Conservation (phyloP, 768 basidiomycete species). For the Cyclocybe cylindracea region DNA sequence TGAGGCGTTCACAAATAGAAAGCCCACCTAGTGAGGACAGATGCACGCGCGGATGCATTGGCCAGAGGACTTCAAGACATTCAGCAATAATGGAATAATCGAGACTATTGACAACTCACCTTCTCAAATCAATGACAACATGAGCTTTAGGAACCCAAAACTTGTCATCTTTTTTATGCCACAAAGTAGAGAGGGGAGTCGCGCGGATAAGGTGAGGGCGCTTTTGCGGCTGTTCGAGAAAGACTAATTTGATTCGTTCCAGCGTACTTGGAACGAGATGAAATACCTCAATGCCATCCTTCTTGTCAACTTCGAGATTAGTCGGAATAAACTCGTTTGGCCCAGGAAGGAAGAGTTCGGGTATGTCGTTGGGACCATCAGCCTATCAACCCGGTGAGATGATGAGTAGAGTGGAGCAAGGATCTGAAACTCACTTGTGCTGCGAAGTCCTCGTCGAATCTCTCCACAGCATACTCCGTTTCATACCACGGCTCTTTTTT, state of each 20-base stretch:
- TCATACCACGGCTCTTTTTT: conserved; percentile 89
- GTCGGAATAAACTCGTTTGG: conserved; percentile 92
- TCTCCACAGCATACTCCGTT: conserved; percentile 80
- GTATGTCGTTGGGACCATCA: conserved; percentile 58
- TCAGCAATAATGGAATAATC: not conserved
- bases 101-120: conserved; percentile 38
- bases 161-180: conserved; percentile 97
- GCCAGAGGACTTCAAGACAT: conserved; percentile 48
- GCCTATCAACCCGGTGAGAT: conserved; percentile 44
- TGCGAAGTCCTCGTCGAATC: conserved; percentile 64
- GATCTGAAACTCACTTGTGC: conserved; percentile 39
- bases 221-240: conserved; percentile 56
- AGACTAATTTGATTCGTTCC: not conserved
- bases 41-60: conserved; percentile 63
- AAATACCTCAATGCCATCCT: conserved; percentile 61
- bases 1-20: not conserved
- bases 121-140: conserved; percentile 73
- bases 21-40: conserved; percentile 71
- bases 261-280: not conserved
- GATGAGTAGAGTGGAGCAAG: not conserved
- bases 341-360: conserved; percentile 75
- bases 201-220: conserved; percentile 78
- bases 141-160: conserved; percentile 95
- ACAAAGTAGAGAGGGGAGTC: conserved; percentile 71
- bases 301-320: conserved; percentile 81